phyloP scores from a whole-genome alignment of 495 filamentous ascomycete species.

The Aspergillus affinis region DNA sequence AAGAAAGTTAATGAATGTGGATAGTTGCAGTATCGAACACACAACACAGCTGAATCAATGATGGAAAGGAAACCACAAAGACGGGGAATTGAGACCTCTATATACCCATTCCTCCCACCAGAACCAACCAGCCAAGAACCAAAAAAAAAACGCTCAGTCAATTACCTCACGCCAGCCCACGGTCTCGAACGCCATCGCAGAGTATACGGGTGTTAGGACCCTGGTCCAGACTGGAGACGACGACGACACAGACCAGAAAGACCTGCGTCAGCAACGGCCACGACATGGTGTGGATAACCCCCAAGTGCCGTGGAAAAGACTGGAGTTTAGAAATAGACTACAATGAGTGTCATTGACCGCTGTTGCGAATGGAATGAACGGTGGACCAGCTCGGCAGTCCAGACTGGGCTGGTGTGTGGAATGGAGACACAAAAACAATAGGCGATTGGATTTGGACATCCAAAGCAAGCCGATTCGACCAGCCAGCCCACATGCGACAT shows the following conservation, averaged over 20 bases:
- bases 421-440: not conserved
- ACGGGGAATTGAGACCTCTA: not conserved
- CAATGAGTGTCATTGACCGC: not conserved
- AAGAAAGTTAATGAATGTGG: not conserved
- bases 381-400: no score
- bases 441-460: not conserved
- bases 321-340: not conserved
- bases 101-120: not conserved
- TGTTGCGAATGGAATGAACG: no score
- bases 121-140: not conserved
- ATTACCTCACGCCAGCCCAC: not conserved
- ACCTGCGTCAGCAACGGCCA: not conserved
- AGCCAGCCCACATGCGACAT: not conserved
- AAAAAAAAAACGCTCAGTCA: not conserved
- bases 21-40: not conserved
- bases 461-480: not conserved
- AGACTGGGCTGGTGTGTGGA: not conserved
- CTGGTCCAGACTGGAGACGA: not conserved
- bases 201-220: not conserved
- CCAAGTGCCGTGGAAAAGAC: not conserved
- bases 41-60: not conserved
- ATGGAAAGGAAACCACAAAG: not conserved
- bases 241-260: not conserved
- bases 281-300: not conserved
- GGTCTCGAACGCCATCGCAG: not conserved